Percentiles rank a stretch among this genome's conserved stretches.
Conservation (phyloP, 208 protist genomes). For the Trypanosoma lewisi region DNA sequence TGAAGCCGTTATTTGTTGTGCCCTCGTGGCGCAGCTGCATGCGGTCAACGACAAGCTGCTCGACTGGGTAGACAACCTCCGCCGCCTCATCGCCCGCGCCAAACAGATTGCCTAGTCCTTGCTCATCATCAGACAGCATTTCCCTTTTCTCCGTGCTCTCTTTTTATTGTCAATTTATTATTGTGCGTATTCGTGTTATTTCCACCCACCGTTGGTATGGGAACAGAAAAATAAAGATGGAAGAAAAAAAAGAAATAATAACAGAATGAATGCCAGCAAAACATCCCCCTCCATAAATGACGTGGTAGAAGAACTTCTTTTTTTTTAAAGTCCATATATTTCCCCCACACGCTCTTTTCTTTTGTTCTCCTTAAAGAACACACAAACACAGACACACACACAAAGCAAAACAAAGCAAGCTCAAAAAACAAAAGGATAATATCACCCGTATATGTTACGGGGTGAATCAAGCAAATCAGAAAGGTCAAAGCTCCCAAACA, state of each 20-base stretch:
- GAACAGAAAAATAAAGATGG: neutral
- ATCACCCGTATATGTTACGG: too few relatives aligned
- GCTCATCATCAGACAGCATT: slow-evolving; percentile 35
- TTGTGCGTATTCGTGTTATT: too few relatives aligned
- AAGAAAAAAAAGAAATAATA: slow-evolving; percentile 3
- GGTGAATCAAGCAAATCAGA: too few relatives aligned
- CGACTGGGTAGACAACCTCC: slow-evolving; percentile 46
- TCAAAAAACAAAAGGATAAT: slow-evolving; percentile 6
- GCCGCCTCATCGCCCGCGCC: slow-evolving; percentile 25
- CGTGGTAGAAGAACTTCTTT: too few relatives aligned
- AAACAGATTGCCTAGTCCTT: slow-evolving; percentile 57
- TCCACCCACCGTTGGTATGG: too few relatives aligned
- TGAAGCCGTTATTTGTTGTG: slow-evolving; percentile 44
- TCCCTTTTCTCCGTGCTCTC: too few relatives aligned
- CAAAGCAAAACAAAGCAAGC: slow-evolving; percentile 1
- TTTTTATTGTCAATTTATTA: too few relatives aligned
- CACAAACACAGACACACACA: neutral
- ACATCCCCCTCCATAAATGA: too few relatives aligned
- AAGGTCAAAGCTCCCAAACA: too few relatives aligned
- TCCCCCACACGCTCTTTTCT: neutral
- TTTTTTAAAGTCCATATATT: too few relatives aligned
- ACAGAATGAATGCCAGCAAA: neutral
- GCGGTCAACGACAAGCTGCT: slow-evolving; percentile 51
- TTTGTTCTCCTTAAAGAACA: neutral
- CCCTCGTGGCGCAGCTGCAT: slow-evolving; percentile 43